Base-by-base conservation (phyloP, 2,329 filamentous ascomycete genomes). In the Talaromyces sp. region DNA sequence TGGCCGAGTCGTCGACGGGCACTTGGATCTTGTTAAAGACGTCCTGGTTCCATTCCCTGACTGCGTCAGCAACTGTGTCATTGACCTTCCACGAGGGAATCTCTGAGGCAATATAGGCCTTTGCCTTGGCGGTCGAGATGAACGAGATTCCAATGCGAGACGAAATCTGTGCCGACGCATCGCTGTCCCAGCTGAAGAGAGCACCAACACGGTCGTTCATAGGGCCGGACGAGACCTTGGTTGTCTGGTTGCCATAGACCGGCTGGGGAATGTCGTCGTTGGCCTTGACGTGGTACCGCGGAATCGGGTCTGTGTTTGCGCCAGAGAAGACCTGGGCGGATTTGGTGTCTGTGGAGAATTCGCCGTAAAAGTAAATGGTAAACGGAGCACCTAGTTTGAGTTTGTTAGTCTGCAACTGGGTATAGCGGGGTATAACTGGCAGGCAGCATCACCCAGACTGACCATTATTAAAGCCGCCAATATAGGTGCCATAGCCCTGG, bases 81-180 rank as follows among this genome's bases (percentile, higher is more conserved):
- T 84, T 77, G 59, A 91, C 86, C 63, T 86, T 81, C 63, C 84
- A 88, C 4, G 82, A 77, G 0, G 88, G 84, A 6, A 91, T 87
- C 67, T 91, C 88, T 0, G 69, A 73, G 69, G 88, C 83, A 0
- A 86, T 87, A 67, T 86, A 88, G 3, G 78, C 72, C 64, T 87
- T 91, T 1, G 89, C 89, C 71, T 86, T 82, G 1, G 82, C 79
- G 2, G 74, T 73, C 65, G 85, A 89, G 67, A 90, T 86, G 70
- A 89, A 88, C 59, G 87, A 90, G 15, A 89, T 77, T 0, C 88
- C 88, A 15, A 89, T 84, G 42, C 88, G 81, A 5, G 83, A 87
- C 8, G 81, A 74, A 13, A 91, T 81, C 6, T 83, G 32, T 3
- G 77, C 74, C 55, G 69, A 72, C 1, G 77, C 71, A 13, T 80